A percentile compares a stretch with the other conserved stretches of the same genome.
Conservation (phyloP, 305 asterid genomes). For the Solanum hybrid region DNA sequence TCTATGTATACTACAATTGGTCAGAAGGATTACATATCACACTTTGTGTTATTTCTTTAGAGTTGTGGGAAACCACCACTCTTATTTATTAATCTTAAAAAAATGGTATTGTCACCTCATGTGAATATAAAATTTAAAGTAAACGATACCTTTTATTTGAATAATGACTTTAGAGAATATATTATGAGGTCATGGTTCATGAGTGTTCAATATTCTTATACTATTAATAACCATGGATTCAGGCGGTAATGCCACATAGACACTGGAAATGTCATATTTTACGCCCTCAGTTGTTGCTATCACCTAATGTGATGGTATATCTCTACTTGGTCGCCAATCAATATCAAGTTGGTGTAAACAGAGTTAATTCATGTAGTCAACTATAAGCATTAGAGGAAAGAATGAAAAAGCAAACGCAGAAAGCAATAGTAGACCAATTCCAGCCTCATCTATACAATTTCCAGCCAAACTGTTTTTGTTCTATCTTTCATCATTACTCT, state of each 20-base stretch:
- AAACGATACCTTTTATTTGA: conserved; percentile 19
- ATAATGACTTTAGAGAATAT: conserved; percentile 8
- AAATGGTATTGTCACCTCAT: not conserved
- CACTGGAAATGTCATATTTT: not conserved
- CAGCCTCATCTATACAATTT: conserved; percentile 4
- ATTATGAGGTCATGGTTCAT: conserved; percentile 1
- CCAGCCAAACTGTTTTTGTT: conserved; percentile 11
- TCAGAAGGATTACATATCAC: not conserved
- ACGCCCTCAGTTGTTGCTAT: conserved; percentile 9
- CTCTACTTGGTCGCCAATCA: conserved; percentile 11
- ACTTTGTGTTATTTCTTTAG: not conserved
- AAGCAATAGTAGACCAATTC: conserved; percentile 4
- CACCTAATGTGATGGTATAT: not conserved
- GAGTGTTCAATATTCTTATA: conserved; percentile 16
- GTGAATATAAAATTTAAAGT: conserved; percentile 22
- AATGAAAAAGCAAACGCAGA: conserved; percentile 13
- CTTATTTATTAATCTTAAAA: not conserved
- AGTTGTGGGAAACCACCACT: not conserved
- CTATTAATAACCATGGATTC: conserved; percentile 9
- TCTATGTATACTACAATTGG: not conserved
- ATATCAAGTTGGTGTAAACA: conserved; percentile 9
- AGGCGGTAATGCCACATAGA: conserved; percentile 9
- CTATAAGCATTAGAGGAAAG: not conserved
- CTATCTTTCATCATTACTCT: conserved; percentile 5
- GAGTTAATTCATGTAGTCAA: conserved; percentile 20